These are phyloP conservation scores for Morella rubra DNA, from an alignment of 306 rosid species.

Conservation along the genomic window DNA sequence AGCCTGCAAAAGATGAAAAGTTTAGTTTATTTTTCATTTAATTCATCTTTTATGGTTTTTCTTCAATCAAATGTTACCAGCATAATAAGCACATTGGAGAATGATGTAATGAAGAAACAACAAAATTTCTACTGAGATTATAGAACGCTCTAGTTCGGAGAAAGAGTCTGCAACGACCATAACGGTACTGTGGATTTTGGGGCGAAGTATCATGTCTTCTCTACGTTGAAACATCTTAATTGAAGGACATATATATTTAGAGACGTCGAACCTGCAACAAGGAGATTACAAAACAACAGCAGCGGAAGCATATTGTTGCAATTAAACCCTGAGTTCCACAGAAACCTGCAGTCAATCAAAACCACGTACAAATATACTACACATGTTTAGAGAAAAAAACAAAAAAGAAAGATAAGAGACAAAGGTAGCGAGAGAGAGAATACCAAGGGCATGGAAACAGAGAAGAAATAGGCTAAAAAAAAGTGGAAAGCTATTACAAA, in stretches of 20 bases:
- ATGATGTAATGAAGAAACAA: no score
- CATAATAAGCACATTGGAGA: no score
- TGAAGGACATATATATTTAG: not conserved
- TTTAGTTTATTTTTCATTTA: not conserved
- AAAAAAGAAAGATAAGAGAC: no score
- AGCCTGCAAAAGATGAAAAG: conserved; percentile 36
- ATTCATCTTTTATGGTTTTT: no score
- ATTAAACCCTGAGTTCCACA: not conserved
- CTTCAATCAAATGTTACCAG: no score
- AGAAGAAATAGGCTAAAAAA: not conserved
- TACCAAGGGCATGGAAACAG: not conserved
- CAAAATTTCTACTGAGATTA: no score
- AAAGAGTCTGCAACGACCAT: no score
- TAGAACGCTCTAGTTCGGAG: no score
- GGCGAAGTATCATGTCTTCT: not conserved
- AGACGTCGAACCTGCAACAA: conserved; percentile 27
- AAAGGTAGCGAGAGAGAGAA: not conserved
- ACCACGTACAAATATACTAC: not conserved
- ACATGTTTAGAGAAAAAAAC: no score
- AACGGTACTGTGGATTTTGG: no score
- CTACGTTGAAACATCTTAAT: not conserved
- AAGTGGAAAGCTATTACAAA: not conserved
- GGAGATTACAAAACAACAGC: conserved; percentile 18
- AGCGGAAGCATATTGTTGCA: conserved; percentile 21
- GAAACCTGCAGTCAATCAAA: not conserved